Conservation (phyloP, 1,284 basidiomycete genomes). For the Naganishia albida region DNA sequence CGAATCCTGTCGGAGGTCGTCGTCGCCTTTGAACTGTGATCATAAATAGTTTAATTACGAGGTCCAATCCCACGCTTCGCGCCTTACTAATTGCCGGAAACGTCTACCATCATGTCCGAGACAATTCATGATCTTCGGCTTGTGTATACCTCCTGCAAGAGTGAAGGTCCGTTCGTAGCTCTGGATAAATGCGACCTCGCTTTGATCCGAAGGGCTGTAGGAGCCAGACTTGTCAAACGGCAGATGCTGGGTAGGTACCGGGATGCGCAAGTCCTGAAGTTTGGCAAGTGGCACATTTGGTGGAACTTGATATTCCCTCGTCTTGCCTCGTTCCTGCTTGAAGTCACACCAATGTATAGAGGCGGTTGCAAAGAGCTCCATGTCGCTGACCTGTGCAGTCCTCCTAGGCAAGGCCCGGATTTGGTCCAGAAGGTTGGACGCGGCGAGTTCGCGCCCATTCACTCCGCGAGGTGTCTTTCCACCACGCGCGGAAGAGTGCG, state of each 20-base stretch:
- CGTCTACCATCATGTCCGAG: constrained; percentile 66
- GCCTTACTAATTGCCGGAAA: constrained; percentile 78
- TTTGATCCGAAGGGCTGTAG: constrained; percentile 57
- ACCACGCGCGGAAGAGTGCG: constrained; percentile 1
- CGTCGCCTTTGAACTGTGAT: constrained; percentile 83
- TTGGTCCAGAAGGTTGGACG: constrained; percentile 22
- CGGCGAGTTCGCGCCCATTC: constrained; percentile 26
- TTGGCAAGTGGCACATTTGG: constrained; percentile 32
- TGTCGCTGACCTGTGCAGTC: constrained; percentile 58
- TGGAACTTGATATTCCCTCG: constrained; percentile 34
- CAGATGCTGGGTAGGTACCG: constrained; percentile 73
- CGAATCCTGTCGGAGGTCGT: constrained; percentile 93
- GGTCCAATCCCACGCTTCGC: background rate
- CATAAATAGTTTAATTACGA: background rate
- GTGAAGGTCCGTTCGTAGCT: constrained; percentile 65
- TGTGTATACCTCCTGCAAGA: constrained; percentile 75
- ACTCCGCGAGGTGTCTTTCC: constrained; percentile 9
- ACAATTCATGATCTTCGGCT: constrained; percentile 80
- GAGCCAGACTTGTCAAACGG: constrained; percentile 69
- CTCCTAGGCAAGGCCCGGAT: constrained; percentile 37
- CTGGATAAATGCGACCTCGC: constrained; percentile 65
- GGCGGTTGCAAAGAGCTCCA: constrained; percentile 70
- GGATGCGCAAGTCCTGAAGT: constrained; percentile 66
- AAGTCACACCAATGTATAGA: constrained; percentile 78
- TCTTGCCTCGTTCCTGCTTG: constrained; percentile 54